Base-by-base conservation (phyloP, 805 yeast species). In the Cyberlindnera maclurae region DNA sequence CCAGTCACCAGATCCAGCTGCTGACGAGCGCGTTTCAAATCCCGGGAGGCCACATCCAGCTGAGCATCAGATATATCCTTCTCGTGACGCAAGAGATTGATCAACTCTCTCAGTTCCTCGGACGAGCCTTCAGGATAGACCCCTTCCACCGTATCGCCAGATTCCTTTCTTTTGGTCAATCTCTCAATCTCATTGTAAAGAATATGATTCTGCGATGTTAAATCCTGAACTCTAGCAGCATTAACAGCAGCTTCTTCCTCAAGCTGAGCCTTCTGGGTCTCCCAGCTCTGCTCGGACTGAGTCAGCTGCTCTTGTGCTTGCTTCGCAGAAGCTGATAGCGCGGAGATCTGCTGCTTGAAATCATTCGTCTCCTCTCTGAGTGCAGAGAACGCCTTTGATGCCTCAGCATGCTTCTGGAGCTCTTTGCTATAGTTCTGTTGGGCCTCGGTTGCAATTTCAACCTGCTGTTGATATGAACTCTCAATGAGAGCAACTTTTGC, bases 61-160 rank as follows among this genome's bases (percentile, higher is more conserved):
- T 79, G 82, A 8, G 77, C 70, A 34, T 77, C 80, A 1, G 79
- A 67, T 4, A 79, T 65, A 45, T 87, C 95, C 51, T 80, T 82
- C 47, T 85, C 94, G 44, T 81, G 76, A 33, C 89, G 79, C 41
- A 87, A 63, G 50, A 72, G 79, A 2, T 68, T 55, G 27, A 87
- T 62, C 20, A 86, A 69, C 45, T 79, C 79, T 30, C 69, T 66
- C 46, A 70, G 52, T 36, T 66, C 70, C 34, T 52, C 51, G 18
- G 37, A 33, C 9, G 49, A 33, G 30, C 51, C 58, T 13, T 41
- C 49, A 30, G 31, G 27, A 26, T 4, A 39, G 3, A 35, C 45
- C n/a, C 31, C 27, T 2, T 22, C 33, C 12, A 31, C 12, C 15
- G 22, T 20, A 34, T 29, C 13, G 6, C 4, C 28, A 12, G 35